phyloP scores from a whole-genome alignment of 805 yeast genomes.

The Blastobotrys attinorum region DNA sequence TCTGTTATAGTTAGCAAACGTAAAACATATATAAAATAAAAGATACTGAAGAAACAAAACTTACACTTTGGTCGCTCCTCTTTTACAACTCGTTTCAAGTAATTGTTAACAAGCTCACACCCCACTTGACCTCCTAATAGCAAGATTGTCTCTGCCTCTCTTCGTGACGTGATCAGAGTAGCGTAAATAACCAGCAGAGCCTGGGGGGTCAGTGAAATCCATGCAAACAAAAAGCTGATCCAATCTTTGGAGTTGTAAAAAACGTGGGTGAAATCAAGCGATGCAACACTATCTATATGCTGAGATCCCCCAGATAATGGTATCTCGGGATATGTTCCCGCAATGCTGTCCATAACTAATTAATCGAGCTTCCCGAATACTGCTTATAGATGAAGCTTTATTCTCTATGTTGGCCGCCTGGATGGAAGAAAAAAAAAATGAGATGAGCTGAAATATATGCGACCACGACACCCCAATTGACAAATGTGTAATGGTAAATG shows the following conservation, averaged over 20 bases:
- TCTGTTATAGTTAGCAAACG: conserved; percentile 4
- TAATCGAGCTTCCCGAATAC: no score
- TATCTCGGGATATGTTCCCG: no score
- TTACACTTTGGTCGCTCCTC: conserved; percentile 60
- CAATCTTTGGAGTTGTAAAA: conserved; percentile 62
- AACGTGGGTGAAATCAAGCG: conserved; percentile 83
- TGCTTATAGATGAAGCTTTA: no score
- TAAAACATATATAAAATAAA: not conserved
- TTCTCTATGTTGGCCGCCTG: no score
- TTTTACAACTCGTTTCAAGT: conserved; percentile 53
- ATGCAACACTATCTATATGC: no score
- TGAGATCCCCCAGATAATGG: no score
- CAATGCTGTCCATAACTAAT: no score
- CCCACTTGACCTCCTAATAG: conserved; percentile 79
- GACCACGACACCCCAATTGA: no score
- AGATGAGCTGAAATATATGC: no score
- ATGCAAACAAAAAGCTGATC: conserved; percentile 54
- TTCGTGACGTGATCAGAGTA: conserved; percentile 71
- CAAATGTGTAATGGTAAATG: no score
- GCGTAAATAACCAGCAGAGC: conserved; percentile 68
- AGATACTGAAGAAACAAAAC: conserved; percentile 2
- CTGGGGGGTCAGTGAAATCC: conserved; percentile 75
- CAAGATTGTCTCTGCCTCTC: conserved; percentile 81
- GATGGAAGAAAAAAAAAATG: no score
- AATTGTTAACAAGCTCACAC: conserved; percentile 64